phyloP scores from a whole-genome alignment of 2,329 filamentous ascomycete genomes.

The Colletotrichum sp. region DNA sequence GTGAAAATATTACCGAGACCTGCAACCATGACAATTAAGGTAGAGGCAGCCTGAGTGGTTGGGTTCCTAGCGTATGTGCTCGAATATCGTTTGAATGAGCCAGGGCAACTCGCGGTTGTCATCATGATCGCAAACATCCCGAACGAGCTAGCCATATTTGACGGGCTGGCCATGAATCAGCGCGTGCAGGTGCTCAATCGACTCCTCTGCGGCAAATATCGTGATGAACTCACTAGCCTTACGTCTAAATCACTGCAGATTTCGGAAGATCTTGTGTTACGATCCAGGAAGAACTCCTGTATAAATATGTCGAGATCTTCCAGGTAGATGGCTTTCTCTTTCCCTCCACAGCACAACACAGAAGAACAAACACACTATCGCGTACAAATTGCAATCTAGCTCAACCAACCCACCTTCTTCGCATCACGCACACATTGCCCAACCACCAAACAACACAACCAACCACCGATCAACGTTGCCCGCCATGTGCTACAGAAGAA shows the following conservation, averaged over 20 bases:
- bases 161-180: background rate
- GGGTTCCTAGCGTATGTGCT: accelerated
- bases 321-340: background rate
- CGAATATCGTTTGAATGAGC: background rate
- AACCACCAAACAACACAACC: background rate
- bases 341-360: background rate
- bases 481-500: background rate
- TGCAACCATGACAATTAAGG: background rate
- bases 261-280: background rate
- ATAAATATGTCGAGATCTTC: background rate
- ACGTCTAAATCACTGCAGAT: background rate
- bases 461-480: background rate
- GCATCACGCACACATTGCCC: background rate
- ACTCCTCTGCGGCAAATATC: background rate
- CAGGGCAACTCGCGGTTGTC: background rate
- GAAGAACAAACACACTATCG: background rate
- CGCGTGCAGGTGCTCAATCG: background rate
- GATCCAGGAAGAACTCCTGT: accelerated
- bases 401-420: no score
- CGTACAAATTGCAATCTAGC: background rate
- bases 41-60: accelerated
- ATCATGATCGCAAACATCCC: background rate
- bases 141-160: background rate
- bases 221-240: background rate
- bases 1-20: background rate